Base-by-base conservation (phyloP, 805 yeast genomes). In the Groenewaldozyma tartarivorans region DNA sequence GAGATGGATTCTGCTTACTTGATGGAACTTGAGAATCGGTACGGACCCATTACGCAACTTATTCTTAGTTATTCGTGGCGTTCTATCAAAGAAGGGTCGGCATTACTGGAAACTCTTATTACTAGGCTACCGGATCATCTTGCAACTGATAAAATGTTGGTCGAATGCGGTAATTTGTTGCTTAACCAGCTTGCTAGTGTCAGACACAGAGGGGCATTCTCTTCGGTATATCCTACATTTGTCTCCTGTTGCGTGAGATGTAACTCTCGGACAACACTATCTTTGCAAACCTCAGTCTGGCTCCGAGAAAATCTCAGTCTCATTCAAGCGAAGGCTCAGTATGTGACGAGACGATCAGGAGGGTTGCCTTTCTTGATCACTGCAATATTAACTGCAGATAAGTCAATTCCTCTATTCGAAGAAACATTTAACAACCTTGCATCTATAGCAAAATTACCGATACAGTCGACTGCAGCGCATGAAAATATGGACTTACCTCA, bases 161-260 rank as follows among this genome's bases (percentile, higher is more conserved):
- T 64, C 11, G 36, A 47, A 3, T 50, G 68, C 22, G 84, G 92
- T 7, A 68, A 72, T 1, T 52, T 79, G 4, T 57, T 85, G 2
- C 67, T 81, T 43, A 71, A 64, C 7, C 94, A 87, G 55, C 63
- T 92, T 27, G 70, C 84, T 2, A 67, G 76, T 0, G 79, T 88
- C 17, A 74, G 88, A 35, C 97, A 92, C 51, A 72, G 94, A 46
- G 97, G 97, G 24, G 95, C 96, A 0, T 84, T 90, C 47, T 79
- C 94, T 6, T 78, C 96, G 0, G 81, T 88, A 0, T 79, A 83
- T 47, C 95, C 96, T 4, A 74, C 92, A 0, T 85, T 82, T 51
- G 69, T 77, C 11, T 68, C 77, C 4, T 72, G 79, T 41, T 84
- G 95, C 49, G 47, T 60, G 11, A 58, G 75, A n/a, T 78, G 90